Conservation (phyloP, 805 yeast species). For the Henningerozyma blattae region DNA sequence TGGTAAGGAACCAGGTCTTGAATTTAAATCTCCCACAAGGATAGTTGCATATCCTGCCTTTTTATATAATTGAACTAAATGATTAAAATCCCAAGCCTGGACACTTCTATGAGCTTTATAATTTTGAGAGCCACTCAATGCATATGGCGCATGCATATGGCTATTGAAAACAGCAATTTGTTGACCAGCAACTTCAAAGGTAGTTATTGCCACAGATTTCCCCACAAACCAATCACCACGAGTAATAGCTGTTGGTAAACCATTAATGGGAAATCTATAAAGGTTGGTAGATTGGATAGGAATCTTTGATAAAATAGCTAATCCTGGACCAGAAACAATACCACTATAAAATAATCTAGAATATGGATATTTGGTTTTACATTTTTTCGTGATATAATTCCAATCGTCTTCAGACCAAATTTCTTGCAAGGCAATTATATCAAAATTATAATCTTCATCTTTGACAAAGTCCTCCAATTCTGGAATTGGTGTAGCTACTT, state of each 20-base stretch:
- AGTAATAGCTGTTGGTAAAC: conserved; percentile 84
- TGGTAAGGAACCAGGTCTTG: conserved; percentile 78
- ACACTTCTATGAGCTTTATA: conserved; percentile 83
- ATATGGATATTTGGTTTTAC: conserved; percentile 43
- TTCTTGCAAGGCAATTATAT: conserved; percentile 88
- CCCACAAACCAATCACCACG: conserved; percentile 98
- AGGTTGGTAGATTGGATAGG: conserved; percentile 74
- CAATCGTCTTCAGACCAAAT: conserved; percentile 85
- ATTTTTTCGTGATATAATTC: conserved; percentile 41
- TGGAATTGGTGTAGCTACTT: conserved; percentile 7
- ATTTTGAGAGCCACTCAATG: conserved; percentile 71
- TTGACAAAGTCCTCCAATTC: conserved; percentile 5
- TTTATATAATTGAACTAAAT: conserved; percentile 45
- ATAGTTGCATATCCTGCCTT: conserved; percentile 75
- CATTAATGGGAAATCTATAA: conserved; percentile 82
- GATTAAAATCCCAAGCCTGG: conserved; percentile 93
- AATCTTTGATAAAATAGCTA: conserved; percentile 69
- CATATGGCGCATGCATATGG: conserved; percentile 97
- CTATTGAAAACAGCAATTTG: conserved; percentile 76
- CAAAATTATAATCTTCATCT: conserved; percentile 35
- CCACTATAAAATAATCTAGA: conserved; percentile 69
- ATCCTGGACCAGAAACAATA: conserved; percentile 84
- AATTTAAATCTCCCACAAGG: conserved; percentile 88
- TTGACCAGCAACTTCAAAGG: conserved; percentile 34
- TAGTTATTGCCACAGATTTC: conserved; percentile 69